phyloP scores from a whole-genome alignment of 2,329 filamentous ascomycete genomes.

The Orbilia quercus region DNA sequence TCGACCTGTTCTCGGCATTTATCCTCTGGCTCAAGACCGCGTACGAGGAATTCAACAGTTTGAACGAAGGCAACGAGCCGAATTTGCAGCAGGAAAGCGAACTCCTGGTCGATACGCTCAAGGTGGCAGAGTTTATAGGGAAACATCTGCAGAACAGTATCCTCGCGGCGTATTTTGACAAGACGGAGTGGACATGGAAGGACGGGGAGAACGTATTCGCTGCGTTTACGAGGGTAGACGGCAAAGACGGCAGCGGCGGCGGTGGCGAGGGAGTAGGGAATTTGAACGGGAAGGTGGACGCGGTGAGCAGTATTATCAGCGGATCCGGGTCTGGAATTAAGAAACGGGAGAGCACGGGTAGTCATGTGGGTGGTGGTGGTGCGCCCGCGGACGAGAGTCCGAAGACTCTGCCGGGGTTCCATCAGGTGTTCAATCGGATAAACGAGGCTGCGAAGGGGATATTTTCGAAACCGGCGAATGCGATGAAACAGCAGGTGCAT shows the following conservation, averaged over 20 bases:
- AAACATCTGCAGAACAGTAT: slow-evolving; percentile 59
- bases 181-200: slow-evolving; percentile 50
- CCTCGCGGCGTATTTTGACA: slow-evolving; percentile 58
- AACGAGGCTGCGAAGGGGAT: slow-evolving; percentile 59
- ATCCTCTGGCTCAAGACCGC: slow-evolving; percentile 59
- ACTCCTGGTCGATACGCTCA: slow-evolving; percentile 58
- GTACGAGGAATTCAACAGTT: slow-evolving; percentile 59
- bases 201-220: slow-evolving; percentile 59
- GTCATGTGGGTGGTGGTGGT: too few species aligned
- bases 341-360: slow-evolving; percentile 51
- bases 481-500: slow-evolving; percentile 60
- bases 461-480: slow-evolving; percentile 60
- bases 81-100: slow-evolving; percentile 55
- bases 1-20: slow-evolving; percentile 59
- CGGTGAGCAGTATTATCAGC: slow-evolving; percentile 45
- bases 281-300: slow-evolving; percentile 11
- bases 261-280: too few species aligned
- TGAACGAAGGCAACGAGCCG: slow-evolving; percentile 59
- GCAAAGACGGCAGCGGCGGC: slow-evolving; percentile 2
- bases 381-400: slow-evolving; percentile 32
- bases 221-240: slow-evolving; percentile 56
- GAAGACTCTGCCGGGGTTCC: slow-evolving; percentile 57
- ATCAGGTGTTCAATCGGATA: slow-evolving; percentile 58
- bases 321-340: slow-evolving; percentile 48
- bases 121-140: slow-evolving; percentile 60